Evolutionary conservation across 805 yeast species (phyloP).

Genomic region (Candida odintsovae): DNA sequence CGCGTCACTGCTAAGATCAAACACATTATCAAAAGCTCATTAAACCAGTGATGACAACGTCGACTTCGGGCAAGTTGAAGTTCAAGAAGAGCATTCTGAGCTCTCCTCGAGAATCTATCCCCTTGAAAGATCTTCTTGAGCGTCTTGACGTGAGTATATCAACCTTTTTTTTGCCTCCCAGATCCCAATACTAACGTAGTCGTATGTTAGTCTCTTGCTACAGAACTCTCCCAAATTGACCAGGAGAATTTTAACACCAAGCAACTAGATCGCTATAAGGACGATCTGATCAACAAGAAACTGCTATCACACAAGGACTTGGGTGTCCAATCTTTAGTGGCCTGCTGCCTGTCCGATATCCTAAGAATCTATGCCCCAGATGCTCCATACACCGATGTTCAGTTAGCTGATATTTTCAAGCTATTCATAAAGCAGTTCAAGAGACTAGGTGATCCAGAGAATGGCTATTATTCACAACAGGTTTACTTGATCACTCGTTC

Average conservation of each 20-base stretch:
- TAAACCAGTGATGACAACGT: conserved; percentile 11
- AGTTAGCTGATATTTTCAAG: conserved; percentile 59
- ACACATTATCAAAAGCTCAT: neutral
- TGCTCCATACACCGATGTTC: conserved; percentile 71
- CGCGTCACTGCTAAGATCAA: conserved; percentile 1
- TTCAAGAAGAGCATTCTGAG: conserved; percentile 48
- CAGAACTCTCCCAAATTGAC: conserved; percentile 56
- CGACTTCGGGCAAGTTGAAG: conserved; percentile 22
- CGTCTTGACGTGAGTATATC: conserved; percentile 40
- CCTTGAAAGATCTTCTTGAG: conserved; percentile 54
- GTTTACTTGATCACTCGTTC: conserved; percentile 59
- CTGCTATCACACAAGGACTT: conserved; percentile 52
- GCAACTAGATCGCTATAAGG: conserved; percentile 40
- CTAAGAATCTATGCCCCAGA: conserved; percentile 80
- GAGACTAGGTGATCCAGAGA: conserved; percentile 46
- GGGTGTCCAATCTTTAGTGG: conserved; percentile 64
- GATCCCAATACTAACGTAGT: neutral
- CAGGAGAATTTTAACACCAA: conserved; percentile 50
- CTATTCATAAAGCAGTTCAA: conserved; percentile 60
- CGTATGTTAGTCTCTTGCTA: conserved; percentile 43
- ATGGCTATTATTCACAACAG: conserved; percentile 58
- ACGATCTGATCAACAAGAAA: conserved; percentile 52
- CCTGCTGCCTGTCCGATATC: conserved; percentile 74
- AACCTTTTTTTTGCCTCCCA: neutral
- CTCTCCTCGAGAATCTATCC: conserved; percentile 48